Percentiles rank a stretch among this genome's conserved stretches.
These are phyloP conservation scores for Moringa oleifera DNA, from an alignment of 345 rosid genomes.

Conservation along the genomic window DNA sequence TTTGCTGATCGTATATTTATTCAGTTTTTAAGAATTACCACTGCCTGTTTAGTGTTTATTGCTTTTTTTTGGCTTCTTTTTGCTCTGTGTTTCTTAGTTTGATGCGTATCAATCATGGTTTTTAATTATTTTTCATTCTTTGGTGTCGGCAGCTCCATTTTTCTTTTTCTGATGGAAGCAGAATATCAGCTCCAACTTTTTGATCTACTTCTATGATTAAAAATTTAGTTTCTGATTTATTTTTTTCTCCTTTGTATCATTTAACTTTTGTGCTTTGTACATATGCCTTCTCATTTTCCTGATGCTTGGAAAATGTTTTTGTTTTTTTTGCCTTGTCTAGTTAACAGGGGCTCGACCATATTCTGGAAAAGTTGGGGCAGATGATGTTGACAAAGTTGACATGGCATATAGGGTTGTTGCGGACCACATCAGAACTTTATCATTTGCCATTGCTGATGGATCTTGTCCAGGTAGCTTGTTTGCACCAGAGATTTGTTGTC, in stretches of 20 bases:
- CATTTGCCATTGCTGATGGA: conserved; percentile 98
- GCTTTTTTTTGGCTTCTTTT: no score
- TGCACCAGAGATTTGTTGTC: not conserved
- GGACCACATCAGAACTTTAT: conserved; percentile 89
- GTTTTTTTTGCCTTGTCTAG: conserved; percentile 21
- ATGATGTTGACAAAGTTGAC: conserved; percentile 74
- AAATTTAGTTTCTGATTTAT: no score
- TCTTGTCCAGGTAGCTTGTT: conserved; percentile 76
- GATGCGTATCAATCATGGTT: no score
- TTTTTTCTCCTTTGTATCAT: not conserved
- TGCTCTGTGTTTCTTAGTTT: no score
- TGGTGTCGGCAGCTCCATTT: no score
- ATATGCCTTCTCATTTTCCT: no score
- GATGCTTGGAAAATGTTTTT: no score
- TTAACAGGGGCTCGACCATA: conserved; percentile 85
- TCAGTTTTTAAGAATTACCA: not conserved
- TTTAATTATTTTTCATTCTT: no score
- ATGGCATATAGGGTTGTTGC: conserved; percentile 99
- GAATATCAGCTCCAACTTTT: no score
- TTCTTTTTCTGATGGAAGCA: no score
- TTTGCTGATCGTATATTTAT: no score
- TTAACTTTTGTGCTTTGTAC: not conserved
- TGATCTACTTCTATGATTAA: no score
- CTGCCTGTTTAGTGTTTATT: not conserved
- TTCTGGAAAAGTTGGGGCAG: conserved; percentile 86